These are phyloP conservation scores for Trichoderma aggressivum DNA, from an alignment of 2,329 filamentous ascomycete species.

Conservation along the genomic window DNA sequence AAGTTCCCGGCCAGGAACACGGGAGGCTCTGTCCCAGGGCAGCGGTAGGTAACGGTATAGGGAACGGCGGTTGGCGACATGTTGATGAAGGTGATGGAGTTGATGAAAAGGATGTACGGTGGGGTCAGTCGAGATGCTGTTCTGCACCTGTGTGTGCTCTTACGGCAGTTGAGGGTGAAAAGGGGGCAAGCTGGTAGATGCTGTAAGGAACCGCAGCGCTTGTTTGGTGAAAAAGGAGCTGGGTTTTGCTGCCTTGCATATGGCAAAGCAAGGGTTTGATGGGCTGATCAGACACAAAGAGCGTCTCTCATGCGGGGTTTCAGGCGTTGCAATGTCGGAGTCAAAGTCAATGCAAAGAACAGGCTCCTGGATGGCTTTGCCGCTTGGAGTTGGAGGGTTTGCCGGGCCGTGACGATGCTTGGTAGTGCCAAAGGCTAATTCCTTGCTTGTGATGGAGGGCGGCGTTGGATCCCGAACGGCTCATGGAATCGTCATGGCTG, in stretches of 20 bases:
- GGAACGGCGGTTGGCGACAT: slow-evolving; percentile 29
- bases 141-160: not conserved
- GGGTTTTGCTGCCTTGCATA: slow-evolving; percentile 1
- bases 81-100: not conserved
- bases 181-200: not conserved
- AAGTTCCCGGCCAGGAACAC: slow-evolving; percentile 70
- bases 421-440: not conserved
- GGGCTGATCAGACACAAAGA: not conserved
- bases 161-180: not conserved
- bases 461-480: slow-evolving; percentile 3
- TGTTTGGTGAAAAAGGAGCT: not conserved
- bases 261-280: not conserved
- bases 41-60: slow-evolving; percentile 59
- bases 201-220: not conserved
- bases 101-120: not conserved
- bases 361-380: not conserved
- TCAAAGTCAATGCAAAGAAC: not conserved
- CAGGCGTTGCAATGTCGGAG: not conserved
- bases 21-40: slow-evolving; percentile 59
- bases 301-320: slow-evolving; percentile 12
- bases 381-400: not conserved
- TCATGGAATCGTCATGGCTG: slow-evolving; percentile 19
- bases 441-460: slow-evolving; percentile 6
- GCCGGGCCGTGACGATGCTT: slow-evolving; percentile 10
- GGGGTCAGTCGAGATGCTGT: not conserved